phyloP scores from a whole-genome alignment of 1,284 basidiomycete species.

The Wolfiporia cocos region DNA sequence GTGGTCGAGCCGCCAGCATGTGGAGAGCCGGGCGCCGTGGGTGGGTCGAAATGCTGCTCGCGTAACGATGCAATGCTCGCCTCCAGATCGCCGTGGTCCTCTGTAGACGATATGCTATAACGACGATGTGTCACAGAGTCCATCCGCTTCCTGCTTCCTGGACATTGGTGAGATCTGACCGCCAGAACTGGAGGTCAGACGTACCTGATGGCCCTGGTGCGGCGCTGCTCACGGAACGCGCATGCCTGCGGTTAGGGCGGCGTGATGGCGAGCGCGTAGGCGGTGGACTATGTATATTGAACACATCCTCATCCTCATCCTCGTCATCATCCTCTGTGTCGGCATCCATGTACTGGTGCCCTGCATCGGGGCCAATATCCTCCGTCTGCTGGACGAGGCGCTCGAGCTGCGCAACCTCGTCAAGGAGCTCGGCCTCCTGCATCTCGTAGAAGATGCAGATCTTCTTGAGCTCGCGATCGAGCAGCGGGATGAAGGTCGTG shows the following conservation, averaged over 20 bases:
- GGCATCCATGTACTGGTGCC: slow-evolving; percentile 37
- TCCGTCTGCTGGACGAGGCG: slow-evolving; percentile 65
- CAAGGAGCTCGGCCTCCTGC: slow-evolving; percentile 70
- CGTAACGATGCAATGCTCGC: slow-evolving; percentile 33
- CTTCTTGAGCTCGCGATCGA: slow-evolving; percentile 84
- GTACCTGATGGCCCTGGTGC: slow-evolving; percentile 21
- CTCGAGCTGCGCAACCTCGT: slow-evolving; percentile 60
- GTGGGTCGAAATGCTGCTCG: slow-evolving; percentile 13
- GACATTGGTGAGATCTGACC: not conserved
- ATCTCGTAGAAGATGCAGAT: slow-evolving; percentile 76
- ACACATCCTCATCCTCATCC: slow-evolving; percentile 56
- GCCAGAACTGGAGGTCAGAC: slow-evolving; percentile 10
- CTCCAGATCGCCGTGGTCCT: slow-evolving; percentile 39
- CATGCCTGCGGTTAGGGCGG: slow-evolving; percentile 24
- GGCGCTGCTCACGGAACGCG: slow-evolving; percentile 28
- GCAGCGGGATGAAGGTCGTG: slow-evolving; percentile 61
- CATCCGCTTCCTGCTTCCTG: slow-evolving; percentile 16
- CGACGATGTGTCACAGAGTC: slow-evolving; percentile 26
- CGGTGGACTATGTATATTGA: slow-evolving; percentile 19
- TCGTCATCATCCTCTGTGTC: slow-evolving; percentile 60
- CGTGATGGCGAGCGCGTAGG: slow-evolving; percentile 21
- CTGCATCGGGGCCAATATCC: slow-evolving; percentile 49
- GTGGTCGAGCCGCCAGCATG: slow-evolving; percentile 18
- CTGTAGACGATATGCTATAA: slow-evolving; percentile 49
- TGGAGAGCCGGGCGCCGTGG: slow-evolving; percentile 7